Evolutionary conservation across 257 asterid genomes (phyloP).

Genomic region (Capsicum baccatum): DNA sequence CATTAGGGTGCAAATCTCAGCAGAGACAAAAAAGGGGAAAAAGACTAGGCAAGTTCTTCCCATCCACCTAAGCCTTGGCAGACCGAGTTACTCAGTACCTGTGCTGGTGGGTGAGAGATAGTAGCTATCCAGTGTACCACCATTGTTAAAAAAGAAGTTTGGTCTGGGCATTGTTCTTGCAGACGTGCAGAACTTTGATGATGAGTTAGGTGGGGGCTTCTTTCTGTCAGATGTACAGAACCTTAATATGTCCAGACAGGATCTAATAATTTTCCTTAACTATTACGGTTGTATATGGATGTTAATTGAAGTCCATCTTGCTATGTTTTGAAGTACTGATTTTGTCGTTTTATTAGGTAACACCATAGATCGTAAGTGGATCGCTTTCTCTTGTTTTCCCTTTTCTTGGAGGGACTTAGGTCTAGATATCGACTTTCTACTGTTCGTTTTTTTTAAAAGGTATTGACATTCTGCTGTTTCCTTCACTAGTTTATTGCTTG

Average conservation of each 20-base stretch:
- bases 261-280: neutral
- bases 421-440: neutral
- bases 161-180: neutral
- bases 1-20: conserved; percentile 1
- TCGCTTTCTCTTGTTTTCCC: conserved; percentile 30
- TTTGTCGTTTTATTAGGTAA: neutral
- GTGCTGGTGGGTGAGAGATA: neutral
- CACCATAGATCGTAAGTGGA: neutral
- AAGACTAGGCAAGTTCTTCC: neutral
- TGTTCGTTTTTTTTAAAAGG: neutral
- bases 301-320: neutral
- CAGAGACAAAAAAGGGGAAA: neutral
- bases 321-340: neutral
- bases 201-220: neutral
- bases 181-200: neutral
- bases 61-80: neutral
- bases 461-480: neutral
- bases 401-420: neutral
- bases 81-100: neutral
- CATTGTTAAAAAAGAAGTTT: too few species aligned
- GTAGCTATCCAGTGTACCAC: neutral
- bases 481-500: conserved; percentile 8
- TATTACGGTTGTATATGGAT: neutral
- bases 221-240: conserved; percentile 14
- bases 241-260: conserved; percentile 4